Evolutionary conservation across 2,329 filamentous ascomycete genomes (phyloP).

Genomic region (Exophiala lecanii-corni): DNA sequence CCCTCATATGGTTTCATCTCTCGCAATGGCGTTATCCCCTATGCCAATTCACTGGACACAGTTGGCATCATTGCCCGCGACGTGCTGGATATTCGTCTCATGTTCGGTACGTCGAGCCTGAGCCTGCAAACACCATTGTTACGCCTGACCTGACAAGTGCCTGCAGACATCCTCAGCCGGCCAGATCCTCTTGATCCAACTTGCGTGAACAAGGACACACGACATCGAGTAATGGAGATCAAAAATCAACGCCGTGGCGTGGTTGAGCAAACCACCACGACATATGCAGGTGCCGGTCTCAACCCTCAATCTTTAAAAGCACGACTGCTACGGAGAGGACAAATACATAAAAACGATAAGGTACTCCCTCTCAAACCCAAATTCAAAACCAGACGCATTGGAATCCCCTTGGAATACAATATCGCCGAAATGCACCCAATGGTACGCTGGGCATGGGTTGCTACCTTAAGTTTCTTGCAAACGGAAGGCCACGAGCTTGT

Average conservation of each 20-base stretch:
- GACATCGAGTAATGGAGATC: constrained; percentile 33
- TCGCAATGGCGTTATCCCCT: constrained; percentile 79
- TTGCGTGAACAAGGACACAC: constrained; percentile 55
- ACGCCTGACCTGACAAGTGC: too few relatives aligned
- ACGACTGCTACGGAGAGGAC: background rate
- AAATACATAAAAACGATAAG: background rate
- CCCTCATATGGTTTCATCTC: constrained; percentile 86
- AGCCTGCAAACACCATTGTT: too few relatives aligned
- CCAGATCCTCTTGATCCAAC: constrained; percentile 73
- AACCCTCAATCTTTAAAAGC: background rate
- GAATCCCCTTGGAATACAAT: constrained; percentile 74
- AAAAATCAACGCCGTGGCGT: background rate
- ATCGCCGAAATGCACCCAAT: constrained; percentile 69
- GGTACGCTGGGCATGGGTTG: constrained; percentile 67
- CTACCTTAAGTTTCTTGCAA: constrained; percentile 57
- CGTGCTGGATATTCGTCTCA: constrained; percentile 47
- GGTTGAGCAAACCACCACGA: background rate
- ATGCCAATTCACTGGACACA: constrained; percentile 89
- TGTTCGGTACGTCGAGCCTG: constrained; percentile 49
- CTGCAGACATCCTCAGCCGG: constrained; percentile 48
- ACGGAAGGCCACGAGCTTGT: constrained; percentile 65
- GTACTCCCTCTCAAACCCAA: background rate
- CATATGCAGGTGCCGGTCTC: too few relatives aligned
- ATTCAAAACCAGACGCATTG: constrained; percentile 43
- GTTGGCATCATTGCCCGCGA: constrained; percentile 68